A percentile compares a stretch with the other conserved stretches of the same genome.
Evolutionary conservation across 441 rosid species (phyloP).

Genomic region (Cnidoscolus chayamansa): DNA sequence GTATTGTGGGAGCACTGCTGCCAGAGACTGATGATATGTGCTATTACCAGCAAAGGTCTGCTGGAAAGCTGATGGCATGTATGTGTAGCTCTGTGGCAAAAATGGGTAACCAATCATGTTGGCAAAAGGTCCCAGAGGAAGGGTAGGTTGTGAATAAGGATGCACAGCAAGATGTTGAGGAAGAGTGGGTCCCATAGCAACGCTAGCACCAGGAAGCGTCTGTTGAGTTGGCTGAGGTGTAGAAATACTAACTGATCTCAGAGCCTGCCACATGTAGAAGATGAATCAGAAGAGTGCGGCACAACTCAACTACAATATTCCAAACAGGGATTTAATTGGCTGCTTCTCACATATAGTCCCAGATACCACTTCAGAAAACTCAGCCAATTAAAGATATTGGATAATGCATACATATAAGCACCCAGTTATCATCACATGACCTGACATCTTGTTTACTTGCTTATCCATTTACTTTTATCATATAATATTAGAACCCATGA

Average conservation of each 20-base stretch:
- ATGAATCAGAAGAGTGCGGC: not conserved
- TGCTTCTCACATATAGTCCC: not conserved
- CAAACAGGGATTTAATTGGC: not conserved
- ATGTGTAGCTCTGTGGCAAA: slow-evolving; percentile 86
- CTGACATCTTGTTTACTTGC: not conserved
- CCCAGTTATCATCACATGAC: not conserved
- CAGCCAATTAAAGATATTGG: not conserved
- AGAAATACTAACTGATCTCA: slow-evolving; percentile 59
- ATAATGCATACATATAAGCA: not conserved
- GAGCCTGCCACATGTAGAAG: slow-evolving; percentile 40
- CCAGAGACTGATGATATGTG: slow-evolving; percentile 83
- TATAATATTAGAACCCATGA: not conserved
- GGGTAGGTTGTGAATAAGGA: slow-evolving; percentile 81
- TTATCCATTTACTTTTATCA: not conserved
- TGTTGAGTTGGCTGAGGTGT: slow-evolving; percentile 63
- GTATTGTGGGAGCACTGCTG: slow-evolving; percentile 84
- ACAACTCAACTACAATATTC: not conserved
- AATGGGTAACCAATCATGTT: slow-evolving; percentile 88
- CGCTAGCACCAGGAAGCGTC: slow-evolving; percentile 50
- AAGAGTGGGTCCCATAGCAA: slow-evolving; percentile 74
- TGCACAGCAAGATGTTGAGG: slow-evolving; percentile 93
- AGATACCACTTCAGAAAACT: slow-evolving; percentile 4
- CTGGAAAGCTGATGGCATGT: slow-evolving; percentile 92
- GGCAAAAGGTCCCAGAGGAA: slow-evolving; percentile 78
- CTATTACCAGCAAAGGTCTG: slow-evolving; percentile 79